Base-by-base conservation (phyloP, 2,329 filamentous ascomycete genomes). In the Aspergillus sp. region DNA sequence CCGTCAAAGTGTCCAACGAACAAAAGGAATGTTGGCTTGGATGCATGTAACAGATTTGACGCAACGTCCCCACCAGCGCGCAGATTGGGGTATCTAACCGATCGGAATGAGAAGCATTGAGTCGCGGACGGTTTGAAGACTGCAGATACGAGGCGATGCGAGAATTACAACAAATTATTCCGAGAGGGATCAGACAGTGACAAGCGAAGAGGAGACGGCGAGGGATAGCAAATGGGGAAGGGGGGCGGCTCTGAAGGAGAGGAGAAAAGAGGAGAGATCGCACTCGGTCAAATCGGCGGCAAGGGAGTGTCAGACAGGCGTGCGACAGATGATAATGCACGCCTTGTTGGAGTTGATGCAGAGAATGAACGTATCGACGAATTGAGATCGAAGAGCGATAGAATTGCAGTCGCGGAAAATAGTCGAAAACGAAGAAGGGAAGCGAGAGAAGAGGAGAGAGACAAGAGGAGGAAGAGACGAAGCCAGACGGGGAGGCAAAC, bases 41-140 rank as follows among this genome's bases (percentile, higher is more conserved):
- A 52, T 61, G 53, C 55, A 59, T 56, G 44, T 32, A 46, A 41
- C 20, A 47, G 35, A 48, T 42, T 41, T 47, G 27, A 53, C 17
- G 50, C 48, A 51, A 50, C 48, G 50, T 53, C 55, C 56, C 60
- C 55, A 56, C 59, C 53, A 55, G 59, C 51, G 55, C 57, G 55
- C 51, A 57, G 51, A 47, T 43, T 48, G 49, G 47, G 45, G 35
- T 52, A 19, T 42, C 49, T 55, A 55, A 38, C 46, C 44, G 47
- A 45, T 46, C 49, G 53, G 52, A 51, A 52, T 44, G 43, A 38
- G 47, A 57, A 52, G 50, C 48, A 54, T 51, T 52, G 55, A 47
- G 50, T 44, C 44, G 44, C 32, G 48, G 33, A 43, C 45, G 46
- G 45, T 48, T 48, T 35, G 15, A 35, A 42, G 20, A 45, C 22